Conservation (phyloP, 1,139 yeast species). For the Hansenula lynferdii region DNA sequence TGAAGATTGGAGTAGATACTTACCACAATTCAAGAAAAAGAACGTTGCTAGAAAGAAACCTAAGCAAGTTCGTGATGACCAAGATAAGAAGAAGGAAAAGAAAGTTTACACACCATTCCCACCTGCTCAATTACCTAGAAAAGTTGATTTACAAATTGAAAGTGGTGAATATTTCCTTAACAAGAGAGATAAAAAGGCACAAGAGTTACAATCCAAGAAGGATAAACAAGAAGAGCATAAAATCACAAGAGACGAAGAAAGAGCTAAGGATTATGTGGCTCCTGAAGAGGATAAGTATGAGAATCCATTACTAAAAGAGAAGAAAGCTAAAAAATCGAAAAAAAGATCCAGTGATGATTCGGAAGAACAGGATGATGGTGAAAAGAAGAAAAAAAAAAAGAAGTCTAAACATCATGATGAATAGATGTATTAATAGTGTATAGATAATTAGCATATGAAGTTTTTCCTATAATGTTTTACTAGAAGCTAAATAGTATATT, state of each 20-base stretch:
- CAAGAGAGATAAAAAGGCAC: constrained; percentile 71
- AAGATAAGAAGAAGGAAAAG: constrained; percentile 54
- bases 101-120: constrained; percentile 98
- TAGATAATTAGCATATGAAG: neutral
- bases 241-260: constrained; percentile 60
- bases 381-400: constrained; percentile 6
- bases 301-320: constrained; percentile 18
- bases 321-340: constrained; percentile 21
- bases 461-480: neutral
- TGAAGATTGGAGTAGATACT: constrained; percentile 96
- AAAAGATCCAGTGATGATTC: constrained; percentile 21
- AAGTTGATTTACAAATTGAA: constrained; percentile 95
- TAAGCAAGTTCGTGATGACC: constrained; percentile 46
- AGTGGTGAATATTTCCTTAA: constrained; percentile 97
- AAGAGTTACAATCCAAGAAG: constrained; percentile 70
- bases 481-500: too few relatives aligned
- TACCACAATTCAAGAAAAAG: constrained; percentile 96
- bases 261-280: constrained; percentile 76
- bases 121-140: constrained; percentile 95
- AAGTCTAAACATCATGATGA: constrained; percentile 1
- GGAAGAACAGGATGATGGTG: constrained; percentile 12
- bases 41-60: constrained; percentile 94
- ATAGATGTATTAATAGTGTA: neutral
- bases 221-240: constrained; percentile 72
- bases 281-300: constrained; percentile 68